Evolutionary conservation across 2,329 filamentous ascomycete species (phyloP).

Genomic region (Cercospora brassicicola): DNA sequence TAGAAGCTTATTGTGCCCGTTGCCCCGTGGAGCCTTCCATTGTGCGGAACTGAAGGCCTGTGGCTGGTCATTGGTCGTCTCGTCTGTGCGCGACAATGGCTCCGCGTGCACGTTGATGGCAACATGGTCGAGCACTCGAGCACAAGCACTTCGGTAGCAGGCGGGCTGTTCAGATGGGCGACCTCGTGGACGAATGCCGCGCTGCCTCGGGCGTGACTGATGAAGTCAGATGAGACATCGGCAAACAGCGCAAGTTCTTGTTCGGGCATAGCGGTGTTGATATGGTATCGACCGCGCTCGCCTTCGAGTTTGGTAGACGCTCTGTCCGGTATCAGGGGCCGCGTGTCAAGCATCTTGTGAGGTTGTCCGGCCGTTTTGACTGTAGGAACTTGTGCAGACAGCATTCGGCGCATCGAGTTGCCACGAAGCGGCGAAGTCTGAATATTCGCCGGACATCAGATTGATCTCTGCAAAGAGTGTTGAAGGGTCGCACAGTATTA

Average conservation of each 20-base stretch:
- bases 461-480: background rate
- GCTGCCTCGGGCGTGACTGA: background rate
- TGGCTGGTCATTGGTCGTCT: background rate
- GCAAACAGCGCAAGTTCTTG: background rate
- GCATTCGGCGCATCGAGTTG: background rate
- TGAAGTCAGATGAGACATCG: background rate
- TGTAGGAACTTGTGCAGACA: background rate
- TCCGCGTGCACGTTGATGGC: background rate
- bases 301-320: too few relatives aligned
- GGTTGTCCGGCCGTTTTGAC: background rate
- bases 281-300: background rate
- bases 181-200: background rate
- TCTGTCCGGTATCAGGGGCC: too few relatives aligned
- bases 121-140: background rate
- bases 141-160: background rate
- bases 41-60: background rate
- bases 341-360: too few relatives aligned
- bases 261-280: background rate
- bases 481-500: too few relatives aligned
- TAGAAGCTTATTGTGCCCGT: background rate
- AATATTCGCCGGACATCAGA: too few relatives aligned
- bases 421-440: background rate
- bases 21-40: background rate
- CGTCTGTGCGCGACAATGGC: background rate
- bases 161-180: background rate